These are phyloP conservation scores for Fagopyrum homotropicum DNA, from an alignment of 148 eudicot species.

Conservation along the genomic window DNA sequence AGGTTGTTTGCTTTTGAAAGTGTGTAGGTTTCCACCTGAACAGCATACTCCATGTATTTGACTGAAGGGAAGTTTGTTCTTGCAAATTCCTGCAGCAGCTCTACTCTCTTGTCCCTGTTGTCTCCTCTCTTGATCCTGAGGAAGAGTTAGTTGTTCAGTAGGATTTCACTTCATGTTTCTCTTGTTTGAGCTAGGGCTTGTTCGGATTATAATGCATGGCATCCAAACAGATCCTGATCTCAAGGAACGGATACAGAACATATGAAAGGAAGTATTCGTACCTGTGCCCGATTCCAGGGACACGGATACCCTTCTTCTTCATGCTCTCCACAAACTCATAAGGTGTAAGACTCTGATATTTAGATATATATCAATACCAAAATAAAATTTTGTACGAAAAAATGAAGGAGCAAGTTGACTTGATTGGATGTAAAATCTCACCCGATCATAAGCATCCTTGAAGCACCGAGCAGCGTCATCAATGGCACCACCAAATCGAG, in stretches of 20 bases:
- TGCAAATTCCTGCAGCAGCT: constrained; percentile 73
- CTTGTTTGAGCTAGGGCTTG: no score
- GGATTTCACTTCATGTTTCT: no score
- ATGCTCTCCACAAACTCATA: constrained; percentile 92
- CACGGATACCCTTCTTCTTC: constrained; percentile 99
- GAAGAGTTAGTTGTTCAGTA: not conserved
- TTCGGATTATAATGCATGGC: no score
- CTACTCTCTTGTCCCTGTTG: constrained; percentile 98
- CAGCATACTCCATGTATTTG: constrained; percentile 98
- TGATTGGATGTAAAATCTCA: constrained; percentile 22
- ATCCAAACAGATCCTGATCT: no score
- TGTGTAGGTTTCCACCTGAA: constrained; percentile 90
- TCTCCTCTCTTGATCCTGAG: constrained; percentile 91
- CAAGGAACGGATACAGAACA: no score
- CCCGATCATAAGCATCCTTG: constrained; percentile 89
- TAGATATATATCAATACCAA: constrained; percentile 8
- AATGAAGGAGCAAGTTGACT: not conserved
- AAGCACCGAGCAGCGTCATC: constrained; percentile 99
- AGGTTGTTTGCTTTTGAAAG: constrained; percentile 94
- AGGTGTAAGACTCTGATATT: constrained; percentile 23
- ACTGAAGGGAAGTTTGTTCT: constrained; percentile 88
- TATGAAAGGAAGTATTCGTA: constrained; percentile 11
- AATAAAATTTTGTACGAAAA: not conserved
- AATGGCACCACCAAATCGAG: constrained; percentile 96
- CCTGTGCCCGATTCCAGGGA: constrained; percentile 99